These are phyloP conservation scores for Vigna unguiculata DNA, from an alignment of 306 rosid genomes.

Conservation along the genomic window DNA sequence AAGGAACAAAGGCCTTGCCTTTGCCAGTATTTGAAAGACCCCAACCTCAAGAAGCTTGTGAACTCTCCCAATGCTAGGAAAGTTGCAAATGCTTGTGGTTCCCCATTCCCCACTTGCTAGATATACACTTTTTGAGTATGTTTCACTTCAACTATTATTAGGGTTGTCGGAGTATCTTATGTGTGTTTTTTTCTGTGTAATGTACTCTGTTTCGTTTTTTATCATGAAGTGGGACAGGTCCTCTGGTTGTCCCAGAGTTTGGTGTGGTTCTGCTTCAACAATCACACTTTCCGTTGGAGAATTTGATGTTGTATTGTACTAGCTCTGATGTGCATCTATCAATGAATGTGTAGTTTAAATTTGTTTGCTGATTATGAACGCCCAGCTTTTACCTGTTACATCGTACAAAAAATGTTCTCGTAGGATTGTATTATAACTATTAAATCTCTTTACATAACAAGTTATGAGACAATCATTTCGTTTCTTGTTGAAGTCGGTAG, in stretches of 20 bases:
- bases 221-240: slow-evolving; percentile 14
- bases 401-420: slow-evolving; percentile 15
- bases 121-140: background rate
- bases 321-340: background rate
- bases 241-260: background rate
- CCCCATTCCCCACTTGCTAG: slow-evolving; percentile 60
- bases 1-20: slow-evolving; percentile 68
- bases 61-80: slow-evolving; percentile 66
- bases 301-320: slow-evolving; percentile 14
- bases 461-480: slow-evolving; percentile 6
- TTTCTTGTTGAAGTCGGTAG: background rate
- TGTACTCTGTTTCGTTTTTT: slow-evolving; percentile 12
- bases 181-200: slow-evolving; percentile 9
- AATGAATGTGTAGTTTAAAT: background rate
- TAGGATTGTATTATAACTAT: slow-evolving; percentile 8
- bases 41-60: slow-evolving; percentile 60
- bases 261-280: slow-evolving; percentile 5
- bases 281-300: background rate
- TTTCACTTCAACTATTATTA: background rate
- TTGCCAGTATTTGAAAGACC: slow-evolving; percentile 62
- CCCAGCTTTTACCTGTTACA: background rate
- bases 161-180: background rate
- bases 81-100: slow-evolving; percentile 56
- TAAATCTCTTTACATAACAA: background rate
- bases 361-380: slow-evolving; percentile 22